Percentiles rank a stretch among this genome's conserved stretches.
Evolutionary conservation across 257 asterid species (phyloP).

Genomic region (Knoxia roxburghii): DNA sequence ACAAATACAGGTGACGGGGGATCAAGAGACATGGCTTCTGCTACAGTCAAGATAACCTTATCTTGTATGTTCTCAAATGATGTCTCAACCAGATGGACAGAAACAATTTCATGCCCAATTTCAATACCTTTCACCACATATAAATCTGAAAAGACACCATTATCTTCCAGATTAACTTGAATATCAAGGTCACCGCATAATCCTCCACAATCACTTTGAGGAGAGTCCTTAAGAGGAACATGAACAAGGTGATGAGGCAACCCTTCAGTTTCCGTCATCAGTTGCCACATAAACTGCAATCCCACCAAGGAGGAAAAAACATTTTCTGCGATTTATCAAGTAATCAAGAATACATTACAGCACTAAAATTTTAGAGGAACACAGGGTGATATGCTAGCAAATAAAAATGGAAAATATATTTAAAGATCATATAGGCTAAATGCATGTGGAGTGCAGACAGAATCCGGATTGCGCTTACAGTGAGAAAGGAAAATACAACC

Average conservation of each 20-base stretch:
- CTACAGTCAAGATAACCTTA: constrained; percentile 72
- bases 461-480: too few species aligned
- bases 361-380: too few species aligned
- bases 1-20: constrained; percentile 89
- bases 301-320: constrained; percentile 92
- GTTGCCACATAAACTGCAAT: constrained; percentile 69
- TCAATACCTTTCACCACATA: constrained; percentile 78
- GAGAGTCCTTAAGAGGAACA: constrained; percentile 85
- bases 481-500: too few species aligned
- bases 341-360: constrained; percentile 1
- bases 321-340: constrained; percentile 55
- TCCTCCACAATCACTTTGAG: constrained; percentile 86
- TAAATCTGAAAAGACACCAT: constrained; percentile 79
- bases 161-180: constrained; percentile 76
- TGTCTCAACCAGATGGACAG: constrained; percentile 70
- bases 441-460: too few species aligned
- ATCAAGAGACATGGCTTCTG: constrained; percentile 92
- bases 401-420: too few species aligned
- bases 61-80: constrained; percentile 52
- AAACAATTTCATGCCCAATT: constrained; percentile 84
- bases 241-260: constrained; percentile 67
- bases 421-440: too few species aligned
- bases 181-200: constrained; percentile 83
- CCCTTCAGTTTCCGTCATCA: constrained; percentile 61
- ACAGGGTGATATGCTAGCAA: too few species aligned